These are phyloP conservation scores for Trametes punicea DNA, from an alignment of 768 basidiomycete genomes.

Conservation along the genomic window DNA sequence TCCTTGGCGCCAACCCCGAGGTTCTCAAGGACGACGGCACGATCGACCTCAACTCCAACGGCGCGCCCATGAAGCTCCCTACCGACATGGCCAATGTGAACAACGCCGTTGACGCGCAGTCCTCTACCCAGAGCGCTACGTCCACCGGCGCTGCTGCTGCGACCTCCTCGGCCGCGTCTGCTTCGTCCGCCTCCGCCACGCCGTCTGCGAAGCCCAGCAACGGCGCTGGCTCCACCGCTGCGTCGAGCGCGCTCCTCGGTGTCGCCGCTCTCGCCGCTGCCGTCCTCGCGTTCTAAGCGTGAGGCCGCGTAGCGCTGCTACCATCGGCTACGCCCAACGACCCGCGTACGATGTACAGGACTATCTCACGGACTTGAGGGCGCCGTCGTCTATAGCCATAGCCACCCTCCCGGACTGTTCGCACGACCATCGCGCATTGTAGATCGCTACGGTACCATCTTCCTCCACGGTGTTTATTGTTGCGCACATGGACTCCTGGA, in stretches of 20 bases:
- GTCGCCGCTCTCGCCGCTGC: constrained; percentile 48
- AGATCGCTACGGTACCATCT: constrained; percentile 20
- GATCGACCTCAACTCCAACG: constrained; percentile 44
- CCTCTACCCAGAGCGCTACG: constrained; percentile 29
- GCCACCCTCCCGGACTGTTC: constrained; percentile 21
- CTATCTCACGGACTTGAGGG: constrained; percentile 9
- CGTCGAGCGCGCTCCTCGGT: constrained; percentile 48
- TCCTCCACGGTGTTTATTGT: constrained; percentile 11
- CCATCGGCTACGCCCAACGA: neutral
- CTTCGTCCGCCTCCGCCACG: constrained; percentile 22
- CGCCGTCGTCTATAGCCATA: constrained; percentile 17
- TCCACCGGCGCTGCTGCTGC: constrained; percentile 30
- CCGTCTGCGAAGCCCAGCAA: constrained; percentile 29
- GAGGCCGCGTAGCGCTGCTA: neutral
- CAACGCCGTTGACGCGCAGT: constrained; percentile 29
- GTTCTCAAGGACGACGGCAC: constrained; percentile 47
- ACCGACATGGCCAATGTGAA: constrained; percentile 50
- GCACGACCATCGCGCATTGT: constrained; percentile 12
- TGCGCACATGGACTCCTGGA: constrained; percentile 15
- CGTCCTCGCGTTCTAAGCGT: constrained; percentile 31
- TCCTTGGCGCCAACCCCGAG: constrained; percentile 51
- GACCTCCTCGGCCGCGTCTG: constrained; percentile 17
- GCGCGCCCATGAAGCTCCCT: constrained; percentile 57
- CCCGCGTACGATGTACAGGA: constrained; percentile 8
- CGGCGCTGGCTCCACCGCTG: constrained; percentile 46